Percentiles rank a stretch among this genome's conserved stretches.
These are phyloP conservation scores for Tylopilus vinaceipallidus DNA, from an alignment of 768 basidiomycete genomes.

Conservation along the genomic window DNA sequence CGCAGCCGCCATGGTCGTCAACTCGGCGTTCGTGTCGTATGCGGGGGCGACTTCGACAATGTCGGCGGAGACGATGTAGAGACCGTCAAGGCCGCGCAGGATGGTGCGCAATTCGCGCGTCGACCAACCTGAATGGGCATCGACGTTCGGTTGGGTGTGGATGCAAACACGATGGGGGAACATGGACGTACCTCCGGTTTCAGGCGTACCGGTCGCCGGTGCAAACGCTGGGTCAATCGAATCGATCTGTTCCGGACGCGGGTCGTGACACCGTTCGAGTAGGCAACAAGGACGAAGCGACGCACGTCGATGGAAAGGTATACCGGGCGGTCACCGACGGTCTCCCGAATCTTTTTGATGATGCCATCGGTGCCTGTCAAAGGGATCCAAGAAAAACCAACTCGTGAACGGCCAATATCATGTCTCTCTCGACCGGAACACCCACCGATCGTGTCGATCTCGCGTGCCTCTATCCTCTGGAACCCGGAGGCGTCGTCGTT, in stretches of 20 bases:
- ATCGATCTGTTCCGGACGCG: slow-evolving; percentile 50
- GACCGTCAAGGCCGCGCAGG: slow-evolving; percentile 69
- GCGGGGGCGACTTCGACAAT: slow-evolving; percentile 86
- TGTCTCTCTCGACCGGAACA: background rate
- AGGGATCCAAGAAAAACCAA: background rate
- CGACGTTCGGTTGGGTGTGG: background rate
- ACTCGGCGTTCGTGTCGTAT: slow-evolving; percentile 67
- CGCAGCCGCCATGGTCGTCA: slow-evolving; percentile 63
- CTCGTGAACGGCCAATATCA: background rate
- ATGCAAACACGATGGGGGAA: background rate
- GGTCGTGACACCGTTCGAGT: background rate
- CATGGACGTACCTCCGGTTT: slow-evolving; percentile 56
- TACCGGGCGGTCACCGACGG: slow-evolving; percentile 71
- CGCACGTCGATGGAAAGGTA: slow-evolving; percentile 78
- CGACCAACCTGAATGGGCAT: slow-evolving; percentile 49
- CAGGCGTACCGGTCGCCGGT: slow-evolving; percentile 82
- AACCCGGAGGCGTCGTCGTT: slow-evolving; percentile 82
- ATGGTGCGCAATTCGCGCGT: slow-evolving; percentile 80
- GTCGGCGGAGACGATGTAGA: slow-evolving; percentile 77
- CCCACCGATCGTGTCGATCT: slow-evolving; percentile 78
- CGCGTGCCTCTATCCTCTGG: slow-evolving; percentile 77
- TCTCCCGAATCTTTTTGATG: slow-evolving; percentile 74
- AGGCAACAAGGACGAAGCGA: background rate
- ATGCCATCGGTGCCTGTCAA: slow-evolving; percentile 66
- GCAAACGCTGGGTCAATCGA: slow-evolving; percentile 81